A percentile compares a stretch with the other conserved stretches of the same genome.
Evolutionary conservation across 768 basidiomycete genomes (phyloP).

Genomic region (Cystofilobasidium ferigula): DNA sequence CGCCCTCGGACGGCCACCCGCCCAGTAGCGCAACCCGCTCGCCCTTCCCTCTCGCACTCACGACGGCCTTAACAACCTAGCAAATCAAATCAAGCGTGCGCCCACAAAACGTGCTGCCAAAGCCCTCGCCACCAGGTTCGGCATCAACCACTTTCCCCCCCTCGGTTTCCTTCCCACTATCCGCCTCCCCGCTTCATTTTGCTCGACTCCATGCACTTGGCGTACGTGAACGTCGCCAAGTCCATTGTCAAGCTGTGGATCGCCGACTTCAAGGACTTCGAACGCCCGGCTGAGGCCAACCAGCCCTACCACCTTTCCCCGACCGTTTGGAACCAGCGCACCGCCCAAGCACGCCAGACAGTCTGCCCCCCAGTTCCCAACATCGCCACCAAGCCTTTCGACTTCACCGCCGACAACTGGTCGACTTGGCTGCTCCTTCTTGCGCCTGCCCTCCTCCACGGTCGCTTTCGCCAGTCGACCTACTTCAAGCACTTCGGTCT

Average conservation of each 20-base stretch:
- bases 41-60: slow-evolving; percentile 3
- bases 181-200: slow-evolving; percentile 41
- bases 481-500: slow-evolving; percentile 16
- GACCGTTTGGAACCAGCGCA: slow-evolving; percentile 26
- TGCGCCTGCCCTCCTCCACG: slow-evolving; percentile 27
- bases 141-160: slow-evolving; percentile 39
- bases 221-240: slow-evolving; percentile 43
- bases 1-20: slow-evolving; percentile 30
- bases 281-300: slow-evolving; percentile 34
- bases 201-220: slow-evolving; percentile 47
- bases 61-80: too few species aligned
- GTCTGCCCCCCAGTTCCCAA: neutral
- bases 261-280: slow-evolving; percentile 42
- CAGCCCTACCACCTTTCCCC: slow-evolving; percentile 41
- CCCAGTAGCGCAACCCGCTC: slow-evolving; percentile 32
- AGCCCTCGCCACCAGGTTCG: slow-evolving; percentile 33
- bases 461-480: slow-evolving; percentile 5
- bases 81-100: slow-evolving; percentile 19
- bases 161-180: slow-evolving; percentile 35
- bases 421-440: slow-evolving; percentile 31
- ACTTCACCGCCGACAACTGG: slow-evolving; percentile 30
- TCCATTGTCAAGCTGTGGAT: slow-evolving; percentile 43
- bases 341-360: slow-evolving; percentile 4
- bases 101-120: slow-evolving; percentile 29
- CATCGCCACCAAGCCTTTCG: slow-evolving; percentile 5